Evolutionary conservation across 2,329 filamentous ascomycete species (phyloP).

Genomic region (Alternaria panax): DNA sequence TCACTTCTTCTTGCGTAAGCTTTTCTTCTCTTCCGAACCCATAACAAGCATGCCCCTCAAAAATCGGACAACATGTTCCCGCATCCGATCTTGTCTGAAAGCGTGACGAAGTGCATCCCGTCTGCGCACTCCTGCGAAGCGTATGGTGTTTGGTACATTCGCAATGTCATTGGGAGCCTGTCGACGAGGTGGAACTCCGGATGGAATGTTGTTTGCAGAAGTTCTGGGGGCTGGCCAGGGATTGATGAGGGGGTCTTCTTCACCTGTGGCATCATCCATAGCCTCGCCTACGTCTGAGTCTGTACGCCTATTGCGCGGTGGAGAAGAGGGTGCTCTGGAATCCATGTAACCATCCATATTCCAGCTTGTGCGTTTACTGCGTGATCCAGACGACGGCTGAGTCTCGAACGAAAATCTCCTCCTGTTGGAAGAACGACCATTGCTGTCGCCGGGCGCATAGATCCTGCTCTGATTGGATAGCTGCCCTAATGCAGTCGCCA

Average conservation of each 20-base stretch:
- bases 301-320: neutral
- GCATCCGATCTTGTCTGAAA: neutral
- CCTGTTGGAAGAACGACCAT: neutral
- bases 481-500: neutral
- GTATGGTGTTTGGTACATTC: neutral
- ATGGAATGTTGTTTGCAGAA: neutral
- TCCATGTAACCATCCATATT: neutral
- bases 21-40: neutral
- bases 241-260: neutral
- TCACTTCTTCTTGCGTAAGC: neutral
- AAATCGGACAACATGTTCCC: neutral
- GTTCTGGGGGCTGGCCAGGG: neutral
- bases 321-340: neutral
- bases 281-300: neutral
- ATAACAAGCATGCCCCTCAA: neutral
- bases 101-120: neutral
- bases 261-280: neutral
- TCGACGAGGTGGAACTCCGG: neutral
- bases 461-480: neutral
- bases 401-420: neutral
- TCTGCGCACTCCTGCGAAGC: neutral
- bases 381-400: neutral
- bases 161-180: neutral
- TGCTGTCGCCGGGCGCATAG: neutral
- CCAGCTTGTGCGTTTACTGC: neutral